Percentiles rank a stretch among this genome's conserved stretches.
Evolutionary conservation across 352 stramenopile genomes (phyloP).

Genomic region (Phytophthora fragariaefolia): DNA sequence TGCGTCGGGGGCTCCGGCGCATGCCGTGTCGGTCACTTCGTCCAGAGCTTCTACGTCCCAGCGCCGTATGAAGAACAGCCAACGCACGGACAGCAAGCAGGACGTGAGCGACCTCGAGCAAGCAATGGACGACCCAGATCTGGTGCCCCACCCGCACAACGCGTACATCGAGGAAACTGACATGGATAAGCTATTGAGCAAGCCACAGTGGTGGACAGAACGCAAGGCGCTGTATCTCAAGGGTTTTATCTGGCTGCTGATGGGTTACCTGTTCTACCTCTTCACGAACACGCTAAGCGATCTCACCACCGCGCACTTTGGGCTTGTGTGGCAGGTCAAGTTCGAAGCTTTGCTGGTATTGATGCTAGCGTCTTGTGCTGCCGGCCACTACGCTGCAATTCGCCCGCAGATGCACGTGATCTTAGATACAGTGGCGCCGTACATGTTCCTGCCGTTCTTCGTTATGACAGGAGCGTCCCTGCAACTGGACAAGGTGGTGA

Average conservation of each 20-base stretch:
- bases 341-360: slow-evolving; percentile 23
- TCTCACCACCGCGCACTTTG: slow-evolving; percentile 52
- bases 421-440: slow-evolving; percentile 34
- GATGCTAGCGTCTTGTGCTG: background rate
- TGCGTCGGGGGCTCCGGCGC: background rate
- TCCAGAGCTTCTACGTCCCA: slow-evolving; percentile 18
- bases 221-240: slow-evolving; percentile 56
- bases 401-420: background rate
- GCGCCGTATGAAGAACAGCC: slow-evolving; percentile 21
- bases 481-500: slow-evolving; percentile 67
- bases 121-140: slow-evolving; percentile 34
- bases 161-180: slow-evolving; percentile 57
- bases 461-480: slow-evolving; percentile 71
- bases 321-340: slow-evolving; percentile 71
- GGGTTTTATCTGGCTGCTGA: slow-evolving; percentile 68
- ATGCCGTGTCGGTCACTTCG: slow-evolving; percentile 6
- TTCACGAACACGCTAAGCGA: slow-evolving; percentile 62
- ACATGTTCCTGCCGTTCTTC: slow-evolving; percentile 80
- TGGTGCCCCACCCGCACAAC: slow-evolving; percentile 55
- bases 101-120: slow-evolving; percentile 37
- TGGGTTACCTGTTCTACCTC: slow-evolving; percentile 70
- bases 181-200: slow-evolving; percentile 10
- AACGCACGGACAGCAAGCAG: slow-evolving; percentile 23
- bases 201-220: slow-evolving; percentile 33
- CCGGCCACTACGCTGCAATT: background rate